Percentiles rank a stretch among this genome's conserved stretches.
phyloP scores from a whole-genome alignment of 2,329 filamentous ascomycete genomes.

The Penicillium sp. region DNA sequence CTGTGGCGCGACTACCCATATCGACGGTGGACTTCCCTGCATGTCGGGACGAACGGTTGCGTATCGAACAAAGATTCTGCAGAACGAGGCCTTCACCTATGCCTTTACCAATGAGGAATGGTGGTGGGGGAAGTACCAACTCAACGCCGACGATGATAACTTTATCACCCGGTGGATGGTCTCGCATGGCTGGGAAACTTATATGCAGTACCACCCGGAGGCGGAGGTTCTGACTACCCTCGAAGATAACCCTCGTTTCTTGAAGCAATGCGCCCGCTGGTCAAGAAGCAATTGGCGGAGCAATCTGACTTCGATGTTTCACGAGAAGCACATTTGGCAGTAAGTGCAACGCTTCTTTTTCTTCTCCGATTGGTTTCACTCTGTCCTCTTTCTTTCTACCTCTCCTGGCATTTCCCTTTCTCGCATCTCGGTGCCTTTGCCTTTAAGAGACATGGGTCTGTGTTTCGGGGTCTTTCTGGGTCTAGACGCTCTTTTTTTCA shows the following conservation, averaged over 20 bases:
- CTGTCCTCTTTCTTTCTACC: background rate
- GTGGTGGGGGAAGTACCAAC: conserved; percentile 70
- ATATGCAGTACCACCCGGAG: conserved; percentile 88
- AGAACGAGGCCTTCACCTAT: conserved; percentile 78
- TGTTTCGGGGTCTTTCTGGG: background rate
- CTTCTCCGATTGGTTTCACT: conserved; percentile 1
- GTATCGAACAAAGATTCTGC: conserved; percentile 82
- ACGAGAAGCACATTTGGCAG: conserved; percentile 80
- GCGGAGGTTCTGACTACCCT: conserved; percentile 91
- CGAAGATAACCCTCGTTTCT: conserved; percentile 81
- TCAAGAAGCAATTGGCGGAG: conserved; percentile 97
- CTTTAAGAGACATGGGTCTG: background rate
- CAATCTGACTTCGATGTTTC: conserved; percentile 85
- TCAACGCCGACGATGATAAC: conserved; percentile 97
- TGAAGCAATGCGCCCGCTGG: conserved; percentile 93
- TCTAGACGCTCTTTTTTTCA: background rate
- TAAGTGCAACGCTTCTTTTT: conserved; percentile 53
- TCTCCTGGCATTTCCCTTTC: conserved; percentile 5
- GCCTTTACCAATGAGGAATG: conserved; percentile 90
- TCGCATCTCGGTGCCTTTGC: background rate
- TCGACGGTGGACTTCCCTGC: conserved; percentile 94
- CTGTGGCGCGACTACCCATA: conserved; percentile 89
- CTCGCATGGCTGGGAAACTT: conserved; percentile 86
- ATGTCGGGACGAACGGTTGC: conserved; percentile 92
- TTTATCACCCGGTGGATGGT: conserved; percentile 97